Conservation (phyloP, 305 asterid species). For the Ilex paraguariensis region DNA sequence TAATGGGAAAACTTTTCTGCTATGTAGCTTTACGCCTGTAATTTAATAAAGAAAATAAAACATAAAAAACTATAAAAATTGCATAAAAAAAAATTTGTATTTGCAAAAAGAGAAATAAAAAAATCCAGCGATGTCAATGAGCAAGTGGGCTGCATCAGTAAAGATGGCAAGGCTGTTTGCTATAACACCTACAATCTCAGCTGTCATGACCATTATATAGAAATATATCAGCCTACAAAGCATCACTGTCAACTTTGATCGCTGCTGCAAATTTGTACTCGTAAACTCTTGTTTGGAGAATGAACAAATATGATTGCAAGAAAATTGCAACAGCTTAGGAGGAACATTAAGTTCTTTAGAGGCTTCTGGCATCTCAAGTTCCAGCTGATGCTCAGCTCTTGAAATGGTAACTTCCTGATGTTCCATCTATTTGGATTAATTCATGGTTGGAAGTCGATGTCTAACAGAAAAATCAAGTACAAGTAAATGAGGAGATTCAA, state of each 20-base stretch:
- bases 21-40: too few species aligned
- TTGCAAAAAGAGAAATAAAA: slow-evolving; percentile 56
- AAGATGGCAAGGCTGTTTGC: slow-evolving; percentile 79
- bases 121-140: slow-evolving; percentile 64
- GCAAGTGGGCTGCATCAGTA: slow-evolving; percentile 73
- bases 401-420: too few species aligned
- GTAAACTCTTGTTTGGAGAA: slow-evolving; percentile 44
- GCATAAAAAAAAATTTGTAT: too few species aligned
- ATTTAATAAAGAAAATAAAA: too few species aligned
- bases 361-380: slow-evolving; percentile 16
- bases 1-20: too few species aligned
- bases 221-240: slow-evolving; percentile 53
- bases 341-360: slow-evolving; percentile 15
- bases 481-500: too few species aligned
- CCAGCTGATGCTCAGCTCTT: slow-evolving; percentile 22
- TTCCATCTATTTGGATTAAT: too few species aligned
- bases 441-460: too few species aligned
- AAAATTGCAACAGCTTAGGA: slow-evolving; percentile 21
- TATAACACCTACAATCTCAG: slow-evolving; percentile 55
- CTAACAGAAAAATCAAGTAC: too few species aligned
- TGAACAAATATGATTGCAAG: slow-evolving; percentile 54
- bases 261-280: slow-evolving; percentile 32
- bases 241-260: slow-evolving; percentile 48
- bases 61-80: too few species aligned
- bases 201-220: slow-evolving; percentile 47